Evolutionary conservation across 176 grass and related monocot species (phyloP).

Genomic region (Cocos nucifera): DNA sequence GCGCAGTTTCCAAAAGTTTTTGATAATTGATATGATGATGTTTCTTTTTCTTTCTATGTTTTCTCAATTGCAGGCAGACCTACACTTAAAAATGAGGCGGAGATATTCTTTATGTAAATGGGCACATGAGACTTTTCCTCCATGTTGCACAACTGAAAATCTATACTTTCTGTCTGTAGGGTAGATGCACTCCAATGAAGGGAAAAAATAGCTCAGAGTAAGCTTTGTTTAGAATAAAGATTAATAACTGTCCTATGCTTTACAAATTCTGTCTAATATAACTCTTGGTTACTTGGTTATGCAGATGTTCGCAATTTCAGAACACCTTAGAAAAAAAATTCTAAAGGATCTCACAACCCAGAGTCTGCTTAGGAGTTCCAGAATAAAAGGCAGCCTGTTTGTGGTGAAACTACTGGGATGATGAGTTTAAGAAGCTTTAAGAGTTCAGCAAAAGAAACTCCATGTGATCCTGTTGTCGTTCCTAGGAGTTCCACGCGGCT

Average conservation of each 20-base stretch:
- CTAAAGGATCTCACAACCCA: conserved; percentile 17
- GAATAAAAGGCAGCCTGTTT: conserved; percentile 24
- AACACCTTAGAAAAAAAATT: conserved; percentile 6
- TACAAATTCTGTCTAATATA: neutral
- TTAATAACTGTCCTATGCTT: too few species aligned
- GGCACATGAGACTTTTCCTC: neutral
- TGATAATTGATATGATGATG: too few species aligned
- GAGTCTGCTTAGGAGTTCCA: conserved; percentile 36
- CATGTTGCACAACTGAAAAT: neutral
- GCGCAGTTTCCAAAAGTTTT: too few species aligned
- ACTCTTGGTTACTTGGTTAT: conserved; percentile 21
- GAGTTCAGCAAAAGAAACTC: conserved; percentile 32
- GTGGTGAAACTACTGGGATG: conserved; percentile 41
- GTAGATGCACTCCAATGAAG: neutral
- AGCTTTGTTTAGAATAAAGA: neutral
- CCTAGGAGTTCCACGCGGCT: conserved; percentile 54
- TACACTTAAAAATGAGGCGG: too few species aligned
- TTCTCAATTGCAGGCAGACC: too few species aligned
- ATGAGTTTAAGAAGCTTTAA: conserved; percentile 56
- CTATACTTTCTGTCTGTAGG: conserved; percentile 1
- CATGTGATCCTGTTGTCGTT: conserved; percentile 18
- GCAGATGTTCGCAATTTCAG: conserved; percentile 34
- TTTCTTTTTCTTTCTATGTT: too few species aligned
- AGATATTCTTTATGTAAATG: too few species aligned
- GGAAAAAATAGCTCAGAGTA: conserved; percentile 1